Conservation (phyloP, 2,329 filamentous ascomycete genomes). For the Sarocladium strictum region DNA sequence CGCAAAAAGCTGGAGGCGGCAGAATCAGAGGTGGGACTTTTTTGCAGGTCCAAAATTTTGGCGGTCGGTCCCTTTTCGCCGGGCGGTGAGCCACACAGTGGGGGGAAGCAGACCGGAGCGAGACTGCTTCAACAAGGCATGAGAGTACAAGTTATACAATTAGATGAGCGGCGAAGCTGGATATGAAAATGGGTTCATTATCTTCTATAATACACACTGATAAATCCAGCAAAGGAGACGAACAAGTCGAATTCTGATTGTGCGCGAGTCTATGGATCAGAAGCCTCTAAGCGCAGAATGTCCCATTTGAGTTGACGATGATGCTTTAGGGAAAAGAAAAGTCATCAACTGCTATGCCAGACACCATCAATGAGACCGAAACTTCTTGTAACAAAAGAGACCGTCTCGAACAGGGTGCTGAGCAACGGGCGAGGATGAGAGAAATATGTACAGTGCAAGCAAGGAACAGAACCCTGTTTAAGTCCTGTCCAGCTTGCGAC, state of each 20-base stretch:
- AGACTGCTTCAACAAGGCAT: background rate
- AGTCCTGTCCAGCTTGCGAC: slow-evolving; percentile 73
- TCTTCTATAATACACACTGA: slow-evolving; percentile 9
- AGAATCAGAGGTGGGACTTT: slow-evolving; percentile 17
- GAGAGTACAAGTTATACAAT: background rate
- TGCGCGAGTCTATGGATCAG: slow-evolving; percentile 28
- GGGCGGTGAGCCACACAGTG: slow-evolving; percentile 6
- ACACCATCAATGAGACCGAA: slow-evolving; percentile 21
- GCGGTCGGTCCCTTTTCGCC: slow-evolving; percentile 16
- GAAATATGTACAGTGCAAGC: slow-evolving; percentile 5
- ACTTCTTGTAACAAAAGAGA: slow-evolving; percentile 17
- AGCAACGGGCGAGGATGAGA: background rate
- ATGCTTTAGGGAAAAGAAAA: slow-evolving; percentile 14
- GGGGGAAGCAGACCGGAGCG: background rate
- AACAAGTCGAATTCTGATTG: slow-evolving; percentile 2
- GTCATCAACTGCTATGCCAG: slow-evolving; percentile 23
- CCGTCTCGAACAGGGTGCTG: background rate
- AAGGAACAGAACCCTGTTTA: slow-evolving; percentile 25
- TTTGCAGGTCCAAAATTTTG: slow-evolving; percentile 30
- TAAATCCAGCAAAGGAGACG: background rate
- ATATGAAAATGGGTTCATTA: slow-evolving; percentile 5
- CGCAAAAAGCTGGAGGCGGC: slow-evolving; percentile 20
- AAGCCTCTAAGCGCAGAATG: slow-evolving; percentile 23
- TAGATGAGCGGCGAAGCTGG: too few species aligned
- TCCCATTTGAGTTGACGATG: slow-evolving; percentile 16